Base-by-base conservation (phyloP, 2,329 filamentous ascomycete species). In the Didymella arachidicola region DNA sequence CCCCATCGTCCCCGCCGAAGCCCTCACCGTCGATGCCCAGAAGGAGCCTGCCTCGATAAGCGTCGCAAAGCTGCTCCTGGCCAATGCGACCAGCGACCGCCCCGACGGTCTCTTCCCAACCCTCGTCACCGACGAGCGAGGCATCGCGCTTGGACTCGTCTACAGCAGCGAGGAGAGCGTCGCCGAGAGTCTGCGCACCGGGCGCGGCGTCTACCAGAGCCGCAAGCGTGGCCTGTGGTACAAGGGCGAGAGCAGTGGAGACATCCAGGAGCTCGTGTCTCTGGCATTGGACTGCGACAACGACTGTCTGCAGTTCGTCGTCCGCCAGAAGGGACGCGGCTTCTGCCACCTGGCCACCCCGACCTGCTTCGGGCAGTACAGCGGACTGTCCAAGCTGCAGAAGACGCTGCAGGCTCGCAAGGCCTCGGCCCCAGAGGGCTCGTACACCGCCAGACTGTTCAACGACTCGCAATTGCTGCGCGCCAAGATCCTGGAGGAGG, bases 401-500 rank as follows among this genome's bases (percentile, higher is more conserved):
- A 89, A 94, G 78, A 98, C 93, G 0, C 84, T 99, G 14, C 82
- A 90, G 64, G 89, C 88, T 39, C 89, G 95, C 68, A 97, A 95
- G 76, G 79, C 85, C 41, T 92, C 90, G 18, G 93, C 94, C 0
- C 94, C 95, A 0, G 85, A 85, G 64, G 94, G 93, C 1, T 99
- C 95, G 12, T 99, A 99, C 78, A 99, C 95, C 4, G 92, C 93
- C 18, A 85, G 94, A 32, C 82, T 99, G 1, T 99, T 98, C 82
- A 93, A 89, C 18, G 95, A 99, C 64, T 87, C 92, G 68, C 93
- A 96, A 76, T 84, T 99, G 54, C 80, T 97, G 53, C 86, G 91
- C 42, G 95, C 95, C 3, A 99, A 99, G 83, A 97, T 99, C 55
- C 96, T 98, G 88, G 95, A 99, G 78, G 95, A 99, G 77, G 95